phyloP scores from a whole-genome alignment of 2,329 filamentous ascomycete species.

The Xylariaceae sp. region DNA sequence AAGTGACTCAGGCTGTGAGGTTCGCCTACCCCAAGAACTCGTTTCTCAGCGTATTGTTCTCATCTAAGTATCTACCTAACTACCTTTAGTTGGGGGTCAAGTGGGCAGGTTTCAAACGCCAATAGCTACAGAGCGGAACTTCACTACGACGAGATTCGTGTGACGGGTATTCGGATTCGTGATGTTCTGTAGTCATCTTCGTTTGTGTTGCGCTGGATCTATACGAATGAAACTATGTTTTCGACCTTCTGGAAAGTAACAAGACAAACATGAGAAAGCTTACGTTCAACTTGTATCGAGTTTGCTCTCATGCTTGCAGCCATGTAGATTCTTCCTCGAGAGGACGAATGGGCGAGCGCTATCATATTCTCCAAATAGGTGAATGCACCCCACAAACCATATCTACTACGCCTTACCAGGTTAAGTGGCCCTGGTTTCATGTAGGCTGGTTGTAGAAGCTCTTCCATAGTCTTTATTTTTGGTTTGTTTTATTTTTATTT shows the following conservation, averaged over 20 bases:
- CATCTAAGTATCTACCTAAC: conserved; percentile 1
- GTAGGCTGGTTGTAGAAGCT: conserved; percentile 9
- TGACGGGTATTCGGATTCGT: conserved; percentile 7
- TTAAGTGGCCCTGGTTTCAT: conserved; percentile 21
- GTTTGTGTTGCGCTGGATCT: conserved; percentile 20
- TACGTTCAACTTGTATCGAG: neutral
- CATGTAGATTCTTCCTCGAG: neutral
- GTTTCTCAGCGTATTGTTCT: conserved; percentile 2
- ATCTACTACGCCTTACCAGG: conserved; percentile 10
- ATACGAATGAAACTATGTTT: conserved; percentile 1
- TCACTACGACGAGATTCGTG: conserved; percentile 14
- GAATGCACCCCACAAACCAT: conserved; percentile 1
- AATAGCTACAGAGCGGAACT: conserved; percentile 9
- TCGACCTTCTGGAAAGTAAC: neutral
- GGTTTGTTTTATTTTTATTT: no score
- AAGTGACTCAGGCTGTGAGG: conserved; percentile 14
- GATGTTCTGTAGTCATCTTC: conserved; percentile 6
- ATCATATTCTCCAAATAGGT: neutral
- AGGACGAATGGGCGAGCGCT: conserved; percentile 4
- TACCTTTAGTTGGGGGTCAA: neutral
- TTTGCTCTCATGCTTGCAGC: neutral
- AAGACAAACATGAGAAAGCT: conserved; percentile 15
- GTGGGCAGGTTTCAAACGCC: neutral
- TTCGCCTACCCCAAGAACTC: conserved; percentile 12
- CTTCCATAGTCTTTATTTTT: conserved; percentile 8